Evolutionary conservation across 2,329 filamentous ascomycete species (phyloP).

Genomic region (Alternaria gaisen): DNA sequence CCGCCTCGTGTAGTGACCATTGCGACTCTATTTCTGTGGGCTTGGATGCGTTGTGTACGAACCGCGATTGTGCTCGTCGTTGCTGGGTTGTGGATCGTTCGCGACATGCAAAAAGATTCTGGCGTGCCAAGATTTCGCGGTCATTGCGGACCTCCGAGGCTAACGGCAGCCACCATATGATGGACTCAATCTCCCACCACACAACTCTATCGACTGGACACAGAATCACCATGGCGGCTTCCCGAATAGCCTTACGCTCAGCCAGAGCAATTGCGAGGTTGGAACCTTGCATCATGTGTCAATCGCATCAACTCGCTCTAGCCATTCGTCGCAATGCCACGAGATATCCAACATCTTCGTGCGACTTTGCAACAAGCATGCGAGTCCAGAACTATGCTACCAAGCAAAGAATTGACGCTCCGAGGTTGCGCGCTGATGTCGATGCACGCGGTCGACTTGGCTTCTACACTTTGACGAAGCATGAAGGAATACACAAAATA

Average conservation of each 20-base stretch:
- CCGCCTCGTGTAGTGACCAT: constrained; percentile 51
- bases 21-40: constrained; percentile 15
- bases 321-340: constrained; percentile 14
- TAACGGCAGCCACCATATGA: background rate
- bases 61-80: constrained; percentile 37
- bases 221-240: constrained; percentile 30
- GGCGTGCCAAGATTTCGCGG: constrained; percentile 38
- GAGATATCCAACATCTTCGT: background rate
- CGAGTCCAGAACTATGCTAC: constrained; percentile 25
- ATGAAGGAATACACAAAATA: constrained; percentile 27
- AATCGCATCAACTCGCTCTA: constrained; percentile 20
- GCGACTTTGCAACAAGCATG: background rate
- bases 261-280: constrained; percentile 13
- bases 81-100: constrained; percentile 27
- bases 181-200: background rate
- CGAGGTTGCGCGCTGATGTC: constrained; percentile 29
- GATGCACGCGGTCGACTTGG: constrained; percentile 32
- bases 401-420: constrained; percentile 24
- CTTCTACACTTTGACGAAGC: constrained; percentile 30
- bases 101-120: constrained; percentile 22
- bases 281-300: constrained; percentile 31
- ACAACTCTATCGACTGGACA: background rate
- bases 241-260: constrained; percentile 21
- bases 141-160: constrained; percentile 31
- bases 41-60: constrained; percentile 12